Evolutionary conservation across 31 red algal genomes (phyloP).

Genomic region (Bonnemaisonia californica): DNA sequence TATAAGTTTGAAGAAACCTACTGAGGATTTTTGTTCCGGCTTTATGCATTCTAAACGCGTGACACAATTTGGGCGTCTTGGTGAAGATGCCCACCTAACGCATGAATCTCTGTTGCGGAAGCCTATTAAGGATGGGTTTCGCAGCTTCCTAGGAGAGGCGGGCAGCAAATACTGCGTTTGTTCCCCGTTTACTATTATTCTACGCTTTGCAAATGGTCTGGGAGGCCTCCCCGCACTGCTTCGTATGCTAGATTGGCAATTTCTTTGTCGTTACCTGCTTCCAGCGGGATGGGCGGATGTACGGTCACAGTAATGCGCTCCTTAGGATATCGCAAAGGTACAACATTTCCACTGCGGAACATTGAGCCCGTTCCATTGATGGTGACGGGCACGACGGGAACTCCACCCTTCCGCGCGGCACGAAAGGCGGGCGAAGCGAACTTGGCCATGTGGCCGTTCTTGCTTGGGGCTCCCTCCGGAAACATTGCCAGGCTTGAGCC

Average conservation of each 20-base stretch:
- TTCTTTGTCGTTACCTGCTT: constrained; percentile 29
- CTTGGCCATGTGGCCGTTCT: constrained; percentile 11
- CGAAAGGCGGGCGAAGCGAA: constrained; percentile 26
- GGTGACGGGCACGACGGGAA: constrained; percentile 56
- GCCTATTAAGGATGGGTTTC: too few species aligned
- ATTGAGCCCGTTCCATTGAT: constrained; percentile 34
- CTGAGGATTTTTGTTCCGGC: too few species aligned
- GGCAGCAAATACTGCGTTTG: too few species aligned
- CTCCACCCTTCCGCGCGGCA: constrained; percentile 23
- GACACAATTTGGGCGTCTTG: too few species aligned
- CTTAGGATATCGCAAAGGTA: constrained; percentile 22
- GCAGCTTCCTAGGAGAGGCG: too few species aligned
- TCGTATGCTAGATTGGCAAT: constrained; percentile 17
- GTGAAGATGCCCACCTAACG: too few species aligned
- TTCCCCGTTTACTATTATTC: not conserved
- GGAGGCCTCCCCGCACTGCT: constrained; percentile 17
- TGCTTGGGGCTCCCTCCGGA: constrained; percentile 28
- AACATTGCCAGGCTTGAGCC: constrained; percentile 40
- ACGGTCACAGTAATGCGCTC: constrained; percentile 37
- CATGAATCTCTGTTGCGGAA: too few species aligned
- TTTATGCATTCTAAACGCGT: too few species aligned
- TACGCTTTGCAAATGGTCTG: not conserved
- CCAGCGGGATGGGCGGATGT: constrained; percentile 7
- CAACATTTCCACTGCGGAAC: constrained; percentile 1
- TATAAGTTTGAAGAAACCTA: too few species aligned